Evolutionary conservation across 352 stramenopile species (phyloP), one percentile per base, ranked within the genome.

Genomic region (Phytopythium sindhum): DNA sequence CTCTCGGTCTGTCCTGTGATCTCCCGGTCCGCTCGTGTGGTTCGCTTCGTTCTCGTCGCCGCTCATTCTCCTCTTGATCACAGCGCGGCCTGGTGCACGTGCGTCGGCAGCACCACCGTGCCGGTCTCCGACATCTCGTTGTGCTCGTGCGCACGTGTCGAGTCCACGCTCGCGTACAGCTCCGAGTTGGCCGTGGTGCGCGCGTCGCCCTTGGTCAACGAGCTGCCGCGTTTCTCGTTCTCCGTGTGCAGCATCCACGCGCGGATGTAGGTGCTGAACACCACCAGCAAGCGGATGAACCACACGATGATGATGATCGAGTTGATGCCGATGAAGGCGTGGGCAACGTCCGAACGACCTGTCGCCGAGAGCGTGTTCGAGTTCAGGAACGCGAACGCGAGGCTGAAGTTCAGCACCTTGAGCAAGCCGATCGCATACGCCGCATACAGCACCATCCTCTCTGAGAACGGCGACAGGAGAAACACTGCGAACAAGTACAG

Each of bases 251-350:
- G 67, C 80, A 84, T 88, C 77, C 76, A 86, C 39, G 63, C 74
- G 53, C 75, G 75, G 44, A 86, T 75, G 61, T 78, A 75, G 54
- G 75, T 77, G 41, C 68, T 80, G 52, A 89, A 89, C 21, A 89
- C 72, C 37, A 86, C 70, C 6, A 89, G 64, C 37, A 81, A 75
- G 37, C 80, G 80, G 28, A 87, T 61, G 29, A 89, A 89, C 77
- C 75, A 89, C 8, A 69, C 55, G 23, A 86, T 41, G 47, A 89
- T 81, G 31, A 89, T 61, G 53, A 87, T 78, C 47, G 75, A 70
- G 70, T 90, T 90, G 68, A 90, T 72, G 21, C 62, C 77, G 29
- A 90, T 88, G 63, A 84, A 89, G 24, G 68, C 75, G 44, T 89
- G 69, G 2, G 79, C 81, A 15, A 86, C 65, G 17, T 31, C 62